A percentile compares a stretch with the other conserved stretches of the same genome.
Conservation (phyloP, 1,284 basidiomycete genomes). For the Ustilago loliicola region DNA sequence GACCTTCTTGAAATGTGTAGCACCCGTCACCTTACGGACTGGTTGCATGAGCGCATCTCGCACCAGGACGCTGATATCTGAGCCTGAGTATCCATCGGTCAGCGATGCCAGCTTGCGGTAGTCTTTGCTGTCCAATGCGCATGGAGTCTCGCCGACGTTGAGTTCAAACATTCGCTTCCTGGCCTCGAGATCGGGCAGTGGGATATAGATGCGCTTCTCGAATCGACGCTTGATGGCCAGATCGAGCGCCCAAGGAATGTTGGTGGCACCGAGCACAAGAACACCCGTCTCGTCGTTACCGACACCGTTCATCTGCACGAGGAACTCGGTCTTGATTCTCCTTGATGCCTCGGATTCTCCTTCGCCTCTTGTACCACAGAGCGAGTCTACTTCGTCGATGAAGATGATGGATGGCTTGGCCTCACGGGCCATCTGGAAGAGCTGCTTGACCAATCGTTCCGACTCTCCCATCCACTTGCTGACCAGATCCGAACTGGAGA, state of each 20-base stretch:
- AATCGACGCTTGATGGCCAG: slow-evolving; percentile 98
- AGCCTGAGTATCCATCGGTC: slow-evolving; percentile 94
- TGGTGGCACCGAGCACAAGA: slow-evolving; percentile 97
- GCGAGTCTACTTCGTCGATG: slow-evolving; percentile 97
- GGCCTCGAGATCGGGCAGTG: slow-evolving; percentile 93
- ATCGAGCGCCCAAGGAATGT: slow-evolving; percentile 87
- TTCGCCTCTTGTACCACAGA: slow-evolving; percentile 94
- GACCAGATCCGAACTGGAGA: slow-evolving; percentile 93
- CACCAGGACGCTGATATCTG: slow-evolving; percentile 94
- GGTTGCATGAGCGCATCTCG: slow-evolving; percentile 99
- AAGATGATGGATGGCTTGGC: slow-evolving; percentile 98
- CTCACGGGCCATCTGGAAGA: slow-evolving; percentile 96
- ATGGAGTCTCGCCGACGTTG: slow-evolving; percentile 93
- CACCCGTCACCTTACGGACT: slow-evolving; percentile 92
- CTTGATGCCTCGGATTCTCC: slow-evolving; percentile 95
- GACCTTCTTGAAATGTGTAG: slow-evolving; percentile 90
- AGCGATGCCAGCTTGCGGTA: slow-evolving; percentile 84
- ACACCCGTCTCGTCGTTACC: slow-evolving; percentile 94
- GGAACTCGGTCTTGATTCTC: slow-evolving; percentile 97
- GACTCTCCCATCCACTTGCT: slow-evolving; percentile 99
- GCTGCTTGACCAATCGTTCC: slow-evolving; percentile 93
- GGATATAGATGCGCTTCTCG: slow-evolving; percentile 98
- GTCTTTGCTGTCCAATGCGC: slow-evolving; percentile 83
- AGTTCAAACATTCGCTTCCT: slow-evolving; percentile 95
- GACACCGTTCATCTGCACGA: slow-evolving; percentile 97